Conservation (phyloP, 345 rosid species). For the Hevea brasiliensis region DNA sequence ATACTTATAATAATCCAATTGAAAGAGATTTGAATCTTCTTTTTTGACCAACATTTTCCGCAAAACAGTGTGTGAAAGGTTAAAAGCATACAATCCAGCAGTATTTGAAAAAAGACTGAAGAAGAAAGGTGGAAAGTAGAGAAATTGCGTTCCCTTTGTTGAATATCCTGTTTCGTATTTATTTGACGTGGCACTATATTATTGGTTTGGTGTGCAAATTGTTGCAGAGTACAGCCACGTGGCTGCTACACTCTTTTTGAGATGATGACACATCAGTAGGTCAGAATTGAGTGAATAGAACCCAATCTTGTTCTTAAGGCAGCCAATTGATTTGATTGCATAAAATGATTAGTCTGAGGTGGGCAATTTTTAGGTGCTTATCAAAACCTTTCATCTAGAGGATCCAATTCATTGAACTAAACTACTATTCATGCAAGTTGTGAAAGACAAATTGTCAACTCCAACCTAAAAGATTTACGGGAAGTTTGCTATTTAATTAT, state of each 20-base stretch:
- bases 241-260: not conserved
- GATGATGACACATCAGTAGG: not conserved
- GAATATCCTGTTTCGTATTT: not conserved
- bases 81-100: conserved; percentile 4
- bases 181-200: conserved; percentile 5
- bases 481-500: no score
- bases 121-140: not conserved
- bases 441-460: no score
- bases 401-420: not conserved
- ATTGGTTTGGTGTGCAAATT: conserved; percentile 7
- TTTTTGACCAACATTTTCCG: conserved; percentile 28
- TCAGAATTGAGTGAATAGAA: not conserved
- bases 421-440: not conserved
- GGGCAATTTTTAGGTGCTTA: no score
- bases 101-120: not conserved
- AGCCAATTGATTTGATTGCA: not conserved
- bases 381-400: no score
- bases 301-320: not conserved
- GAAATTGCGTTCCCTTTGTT: conserved; percentile 23
- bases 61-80: conserved; percentile 4
- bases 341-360: not conserved
- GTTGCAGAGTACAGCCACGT: conserved; percentile 24
- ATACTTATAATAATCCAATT: conserved; percentile 13
- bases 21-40: conserved; percentile 18
- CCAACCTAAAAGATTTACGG: no score